Evolutionary conservation across 163 green algal genomes (phyloP), one percentile per base, ranked within the genome.

Genomic region (Volvox carteri): DNA sequence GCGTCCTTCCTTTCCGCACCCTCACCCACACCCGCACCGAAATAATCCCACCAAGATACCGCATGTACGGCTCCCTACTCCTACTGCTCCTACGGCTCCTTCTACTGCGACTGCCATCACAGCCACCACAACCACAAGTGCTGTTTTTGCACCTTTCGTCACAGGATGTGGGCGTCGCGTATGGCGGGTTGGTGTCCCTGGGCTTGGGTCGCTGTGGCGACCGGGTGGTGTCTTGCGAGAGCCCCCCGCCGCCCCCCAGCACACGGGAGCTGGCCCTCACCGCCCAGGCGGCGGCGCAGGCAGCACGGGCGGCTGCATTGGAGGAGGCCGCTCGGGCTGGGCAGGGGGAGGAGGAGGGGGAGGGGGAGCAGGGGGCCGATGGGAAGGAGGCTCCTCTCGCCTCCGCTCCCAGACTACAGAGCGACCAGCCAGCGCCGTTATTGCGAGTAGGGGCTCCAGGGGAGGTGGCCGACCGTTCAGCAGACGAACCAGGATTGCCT

Each of bases 101-200:
- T n/a, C n/a, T n/a, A n/a, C n/a, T n/a, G n/a, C n/a, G n/a, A n/a
- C n/a, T n/a, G n/a, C n/a, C n/a, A n/a, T n/a, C n/a, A n/a, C n/a
- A n/a, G n/a, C n/a, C n/a, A n/a, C n/a, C n/a, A n/a, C n/a, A n/a
- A n/a, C n/a, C n/a, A n/a, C n/a, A n/a, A n/a, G n/a, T n/a, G n/a
- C n/a, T n/a, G n/a, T n/a, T n/a, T n/a, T n/a, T n/a, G 28, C n/a
- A 30, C 19, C 54, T 25, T 19, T 65, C 28, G 16, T 35, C 73
- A 23, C 81, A 87, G 81, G 81, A 87, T 48, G 67, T 79, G 33
- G 81, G 81, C 1, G 81, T 87, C 7, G 81, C 81, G 7, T 73
- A 73, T 33, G 81, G 65, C 33, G 81, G 81, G 9, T 46, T 87
- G 46, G 46, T 79, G 7, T 65, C 81, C 9, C 39, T 67, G 46